Base-by-base conservation (phyloP, 2,329 filamentous ascomycete genomes). In the Colletotrichum chrysophilum region DNA sequence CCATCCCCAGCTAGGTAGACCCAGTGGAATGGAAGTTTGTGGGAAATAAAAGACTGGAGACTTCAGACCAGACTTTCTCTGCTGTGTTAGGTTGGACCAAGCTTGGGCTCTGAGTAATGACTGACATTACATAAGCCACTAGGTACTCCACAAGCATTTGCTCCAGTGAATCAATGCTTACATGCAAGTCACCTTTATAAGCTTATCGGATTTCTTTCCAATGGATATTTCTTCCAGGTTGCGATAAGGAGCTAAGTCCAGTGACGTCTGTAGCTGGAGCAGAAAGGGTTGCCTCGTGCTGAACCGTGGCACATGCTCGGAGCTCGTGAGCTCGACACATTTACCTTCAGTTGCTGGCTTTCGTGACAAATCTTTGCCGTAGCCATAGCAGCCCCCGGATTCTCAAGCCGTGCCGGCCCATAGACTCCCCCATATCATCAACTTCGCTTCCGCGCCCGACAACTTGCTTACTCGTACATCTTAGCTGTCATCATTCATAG, bases 291-390 rank as follows among this genome's bases (percentile, higher is more conserved):
- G 55, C 70, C 64, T 56, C 66, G 26, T 70, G 71, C 66, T 38
- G 34, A 52, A 10, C 56, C 21, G 62, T 62, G 70, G 74, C 76
- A 76, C 76, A 77, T 76, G 74, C 64, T 67, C 71, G 68, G 48
- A 77, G 70, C 74, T 74, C 70, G 70, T 77, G 76, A 77, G 75
- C 73, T 74, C 56, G 28, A 28, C 14, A 43, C 55, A 28, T 58
- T 30, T 38, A 24, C 13, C 24, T 58, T 4, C n/a, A 4, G 13
- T 24, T 7, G 43, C n/a, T 52, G 43, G 43, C 10, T 21, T 21
- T 21, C n/a, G 43, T 12, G 4, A 52, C n/a, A 21, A 52, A 7
- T 13, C 18, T 12, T 21, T 16, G 14, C 26, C 58, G 13, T 48
- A 52, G 13, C 9, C 24, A 26, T 36, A 60, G 36, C 28, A 66